These are phyloP conservation scores for Heliocybe sulcata DNA, from an alignment of 1,284 basidiomycete genomes.

Conservation along the genomic window DNA sequence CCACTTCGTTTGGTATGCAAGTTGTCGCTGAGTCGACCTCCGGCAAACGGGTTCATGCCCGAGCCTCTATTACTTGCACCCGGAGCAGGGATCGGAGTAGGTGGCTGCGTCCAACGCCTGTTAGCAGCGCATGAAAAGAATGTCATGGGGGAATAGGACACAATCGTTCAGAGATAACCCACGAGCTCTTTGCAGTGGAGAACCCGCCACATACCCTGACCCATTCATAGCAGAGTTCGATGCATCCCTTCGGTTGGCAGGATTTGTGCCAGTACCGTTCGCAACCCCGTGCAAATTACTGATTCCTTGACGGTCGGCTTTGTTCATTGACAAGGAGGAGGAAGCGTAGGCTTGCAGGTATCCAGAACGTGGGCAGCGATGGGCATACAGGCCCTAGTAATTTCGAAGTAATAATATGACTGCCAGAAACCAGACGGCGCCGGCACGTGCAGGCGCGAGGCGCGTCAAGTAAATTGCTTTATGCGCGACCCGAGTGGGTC, in stretches of 20 bases:
- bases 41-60: background rate
- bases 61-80: no score
- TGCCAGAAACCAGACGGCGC: no score
- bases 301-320: constrained; percentile 7
- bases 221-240: constrained; percentile 15
- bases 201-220: background rate
- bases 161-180: background rate
- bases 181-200: background rate
- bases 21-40: background rate
- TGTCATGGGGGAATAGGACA: background rate
- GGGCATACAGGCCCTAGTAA: no score
- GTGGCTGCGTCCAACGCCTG: background rate
- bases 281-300: constrained; percentile 8
- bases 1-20: background rate
- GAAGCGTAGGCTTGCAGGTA: no score
- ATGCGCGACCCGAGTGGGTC: no score
- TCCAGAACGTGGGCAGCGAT: no score
- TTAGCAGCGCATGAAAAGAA: background rate
- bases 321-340: background rate
- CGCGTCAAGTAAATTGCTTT: no score
- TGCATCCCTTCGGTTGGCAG: constrained; percentile 22
- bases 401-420: no score
- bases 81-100: background rate
- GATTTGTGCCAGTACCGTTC: constrained; percentile 5
- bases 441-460: no score